Conservation (phyloP, 441 rosid species). For the Theobroma grandiflorum region DNA sequence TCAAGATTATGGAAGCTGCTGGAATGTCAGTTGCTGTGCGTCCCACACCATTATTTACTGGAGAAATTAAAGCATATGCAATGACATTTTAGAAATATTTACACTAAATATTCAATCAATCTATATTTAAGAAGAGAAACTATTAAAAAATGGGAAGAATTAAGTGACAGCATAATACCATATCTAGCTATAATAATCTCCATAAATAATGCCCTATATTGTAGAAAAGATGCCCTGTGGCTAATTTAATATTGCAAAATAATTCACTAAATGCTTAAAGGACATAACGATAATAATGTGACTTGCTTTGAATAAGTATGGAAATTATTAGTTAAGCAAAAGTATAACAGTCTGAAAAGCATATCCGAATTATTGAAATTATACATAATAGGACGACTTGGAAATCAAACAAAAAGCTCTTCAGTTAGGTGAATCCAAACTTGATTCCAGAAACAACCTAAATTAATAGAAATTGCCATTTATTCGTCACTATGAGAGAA, state of each 20-base stretch:
- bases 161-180: conserved; percentile 4
- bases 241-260: neutral
- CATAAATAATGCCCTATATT: neutral
- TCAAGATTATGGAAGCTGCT: conserved; percentile 50
- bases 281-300: neutral
- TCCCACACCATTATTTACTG: conserved; percentile 54
- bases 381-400: too few relatives aligned
- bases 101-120: conserved; percentile 4
- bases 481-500: neutral
- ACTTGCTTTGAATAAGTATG: neutral
- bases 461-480: neutral
- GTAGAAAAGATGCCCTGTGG: neutral
- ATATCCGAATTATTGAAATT: too few relatives aligned
- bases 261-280: neutral
- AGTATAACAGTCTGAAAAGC: too few relatives aligned
- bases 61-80: conserved; percentile 18
- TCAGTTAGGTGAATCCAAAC: too few relatives aligned
- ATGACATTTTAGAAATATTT: conserved; percentile 2
- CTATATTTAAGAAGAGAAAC: conserved; percentile 7
- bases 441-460: neutral
- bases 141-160: conserved; percentile 7
- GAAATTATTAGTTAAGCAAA: too few relatives aligned
- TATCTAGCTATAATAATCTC: conserved; percentile 11
- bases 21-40: conserved; percentile 44
- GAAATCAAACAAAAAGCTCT: too few relatives aligned